Conservation (phyloP, 495 filamentous ascomycete species). For the Penicillium atrosanguineum region DNA sequence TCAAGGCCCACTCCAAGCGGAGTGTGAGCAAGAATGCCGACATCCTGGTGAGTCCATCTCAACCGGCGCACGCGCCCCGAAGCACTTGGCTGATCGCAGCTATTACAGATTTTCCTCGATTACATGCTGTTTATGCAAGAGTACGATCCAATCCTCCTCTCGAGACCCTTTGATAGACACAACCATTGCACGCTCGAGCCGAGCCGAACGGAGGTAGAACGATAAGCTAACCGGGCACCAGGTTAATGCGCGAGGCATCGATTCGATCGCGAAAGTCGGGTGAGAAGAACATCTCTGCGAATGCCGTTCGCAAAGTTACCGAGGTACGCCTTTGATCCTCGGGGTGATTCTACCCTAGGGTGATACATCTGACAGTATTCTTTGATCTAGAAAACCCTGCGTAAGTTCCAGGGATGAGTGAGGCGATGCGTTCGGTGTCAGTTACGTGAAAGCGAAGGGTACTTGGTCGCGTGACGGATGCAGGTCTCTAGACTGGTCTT, state of each 20-base stretch:
- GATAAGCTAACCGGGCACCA: constrained; percentile 28
- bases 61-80: neutral
- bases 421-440: neutral
- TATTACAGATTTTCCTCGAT: constrained; percentile 73
- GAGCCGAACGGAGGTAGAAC: neutral
- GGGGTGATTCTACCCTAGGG: neutral
- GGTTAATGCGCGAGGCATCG: constrained; percentile 79
- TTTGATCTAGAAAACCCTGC: constrained; percentile 58
- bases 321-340: constrained; percentile 49
- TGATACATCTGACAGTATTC: constrained; percentile 11
- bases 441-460: neutral
- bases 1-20: constrained; percentile 83
- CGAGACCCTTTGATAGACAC: neutral
- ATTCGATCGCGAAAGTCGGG: constrained; percentile 73
- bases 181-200: neutral
- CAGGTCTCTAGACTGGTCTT: neutral
- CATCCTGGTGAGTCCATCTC: constrained; percentile 63
- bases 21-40: constrained; percentile 83
- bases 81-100: neutral
- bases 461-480: neutral
- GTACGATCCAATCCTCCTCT: constrained; percentile 41
- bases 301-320: constrained; percentile 72
- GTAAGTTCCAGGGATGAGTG: constrained; percentile 72
- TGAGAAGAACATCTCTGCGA: constrained; percentile 69
- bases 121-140: constrained; percentile 89